These are phyloP conservation scores for Pleurozium schreberi DNA, from an alignment of 225 moss, liverwort and hornwort species.

Conservation along the genomic window DNA sequence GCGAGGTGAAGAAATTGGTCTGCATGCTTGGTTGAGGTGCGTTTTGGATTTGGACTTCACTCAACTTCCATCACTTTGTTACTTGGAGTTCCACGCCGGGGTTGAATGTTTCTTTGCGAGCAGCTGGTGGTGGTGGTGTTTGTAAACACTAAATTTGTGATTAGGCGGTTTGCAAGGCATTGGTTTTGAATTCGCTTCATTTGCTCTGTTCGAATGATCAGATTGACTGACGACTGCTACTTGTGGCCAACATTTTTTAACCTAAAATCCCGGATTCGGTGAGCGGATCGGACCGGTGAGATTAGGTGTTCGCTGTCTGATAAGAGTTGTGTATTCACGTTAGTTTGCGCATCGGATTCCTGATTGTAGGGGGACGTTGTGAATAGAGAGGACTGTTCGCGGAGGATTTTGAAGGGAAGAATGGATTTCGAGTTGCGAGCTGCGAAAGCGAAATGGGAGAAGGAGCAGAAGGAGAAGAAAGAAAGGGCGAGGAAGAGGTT, in stretches of 20 bases:
- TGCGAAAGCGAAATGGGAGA: slow-evolving; percentile 88
- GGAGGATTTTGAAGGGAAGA: background rate
- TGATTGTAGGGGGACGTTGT: background rate
- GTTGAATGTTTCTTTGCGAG: background rate
- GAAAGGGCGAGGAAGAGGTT: slow-evolving; percentile 63
- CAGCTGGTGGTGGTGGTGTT: background rate
- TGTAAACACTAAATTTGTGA: background rate
- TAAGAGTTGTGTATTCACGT: background rate
- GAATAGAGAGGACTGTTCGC: background rate
- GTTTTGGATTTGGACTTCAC: background rate
- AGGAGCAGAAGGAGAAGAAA: slow-evolving; percentile 94
- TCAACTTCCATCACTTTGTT: background rate
- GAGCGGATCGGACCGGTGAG: background rate
- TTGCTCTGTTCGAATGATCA: background rate
- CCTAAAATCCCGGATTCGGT: background rate
- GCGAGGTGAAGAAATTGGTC: background rate
- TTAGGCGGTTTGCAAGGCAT: background rate
- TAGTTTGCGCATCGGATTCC: background rate
- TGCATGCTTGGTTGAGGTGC: background rate
- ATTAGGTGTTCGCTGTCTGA: background rate
- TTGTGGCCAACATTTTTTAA: background rate
- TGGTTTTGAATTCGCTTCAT: background rate
- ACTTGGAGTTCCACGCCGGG: background rate
- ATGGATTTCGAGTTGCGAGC: slow-evolving; percentile 97
- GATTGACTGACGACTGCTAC: background rate